Evolutionary conservation across 2,329 filamentous ascomycete genomes (phyloP), one percentile per base, ranked within the genome.

Genomic region (Lecanicillium sp.): DNA sequence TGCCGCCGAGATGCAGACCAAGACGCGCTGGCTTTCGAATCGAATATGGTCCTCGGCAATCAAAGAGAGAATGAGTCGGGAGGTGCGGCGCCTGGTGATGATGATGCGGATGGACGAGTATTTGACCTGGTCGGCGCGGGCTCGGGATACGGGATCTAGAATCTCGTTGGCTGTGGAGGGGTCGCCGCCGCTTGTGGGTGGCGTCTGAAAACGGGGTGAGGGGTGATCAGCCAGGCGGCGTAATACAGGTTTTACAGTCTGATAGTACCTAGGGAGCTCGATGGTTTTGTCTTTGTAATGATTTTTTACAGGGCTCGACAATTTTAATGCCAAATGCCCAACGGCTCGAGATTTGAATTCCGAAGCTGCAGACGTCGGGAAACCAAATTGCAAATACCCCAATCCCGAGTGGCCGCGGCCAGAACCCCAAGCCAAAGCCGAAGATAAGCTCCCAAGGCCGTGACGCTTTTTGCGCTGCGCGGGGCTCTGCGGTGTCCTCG

Each of bases 371-470:
- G n/a, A n/a, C n/a, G n/a, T n/a, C n/a, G n/a, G n/a, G n/a, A n/a
- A n/a, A n/a, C 22, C 22, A 25, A 11, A 25, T 25, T 25, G 22
- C 22, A 25, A 25, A 25, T 25, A 11, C 7, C 6, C 6, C 6
- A 25, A 11, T 25, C 22, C 11, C 22, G 22, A 25, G 29, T 34
- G 28, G 29, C 43, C 40, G 43, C 37, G 39, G 31, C 43, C 43
- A 13, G 35, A 19, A 15, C 28, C 19, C 13, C 17, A 29, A 36
- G 10, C 6, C 33, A 43, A 37, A 43, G 42, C 44, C 40, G 40
- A 46, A 35, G 40, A 25, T 41, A 40, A 45, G 42, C 42, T 40
- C 41, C 25, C 14, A 33, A 5, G 17, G 39, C 19, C 32, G 25
- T 28, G 13, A 29, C 39, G 31, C 32, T 36, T 36, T 33, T 22